These are phyloP conservation scores for Pyrenophora tritici-repentis DNA, from an alignment of 2,329 filamentous ascomycete species.

Conservation along the genomic window DNA sequence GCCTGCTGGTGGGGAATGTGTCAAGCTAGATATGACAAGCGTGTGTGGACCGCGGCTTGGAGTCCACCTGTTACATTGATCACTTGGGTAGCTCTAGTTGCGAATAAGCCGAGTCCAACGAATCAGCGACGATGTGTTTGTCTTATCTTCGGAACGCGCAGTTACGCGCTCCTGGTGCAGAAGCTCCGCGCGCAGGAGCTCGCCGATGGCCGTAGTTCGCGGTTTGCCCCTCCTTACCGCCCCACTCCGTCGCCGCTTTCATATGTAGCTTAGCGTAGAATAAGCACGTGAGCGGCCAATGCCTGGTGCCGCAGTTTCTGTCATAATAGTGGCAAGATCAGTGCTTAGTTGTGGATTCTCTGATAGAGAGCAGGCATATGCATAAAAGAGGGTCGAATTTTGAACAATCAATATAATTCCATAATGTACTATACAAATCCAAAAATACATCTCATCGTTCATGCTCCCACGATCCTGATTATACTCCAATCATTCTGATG, in stretches of 20 bases:
- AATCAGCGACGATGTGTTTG: slow-evolving; percentile 21
- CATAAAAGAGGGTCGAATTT: too few relatives aligned
- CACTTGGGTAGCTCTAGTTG: slow-evolving; percentile 1
- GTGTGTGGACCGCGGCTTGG: slow-evolving; percentile 7
- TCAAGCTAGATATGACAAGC: slow-evolving; percentile 16
- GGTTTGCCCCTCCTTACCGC: slow-evolving; percentile 15
- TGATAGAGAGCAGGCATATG: too few relatives aligned
- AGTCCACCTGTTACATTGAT: slow-evolving; percentile 2
- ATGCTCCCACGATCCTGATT: neutral
- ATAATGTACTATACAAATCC: slow-evolving; percentile 12
- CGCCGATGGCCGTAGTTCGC: slow-evolving; percentile 31
- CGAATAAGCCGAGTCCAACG: slow-evolving; percentile 1
- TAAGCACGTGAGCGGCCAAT: slow-evolving; percentile 9
- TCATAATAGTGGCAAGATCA: slow-evolving; percentile 6
- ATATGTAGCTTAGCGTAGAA: neutral
- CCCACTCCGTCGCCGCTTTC: slow-evolving; percentile 3
- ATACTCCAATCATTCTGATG: neutral
- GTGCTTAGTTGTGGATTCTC: neutral
- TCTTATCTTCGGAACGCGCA: slow-evolving; percentile 18
- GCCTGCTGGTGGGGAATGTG: slow-evolving; percentile 20
- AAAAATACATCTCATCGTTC: neutral
- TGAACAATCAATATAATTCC: neutral
- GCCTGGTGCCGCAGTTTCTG: too few relatives aligned
- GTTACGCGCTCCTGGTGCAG: slow-evolving; percentile 9
- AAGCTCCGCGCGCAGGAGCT: slow-evolving; percentile 30